Evolutionary conservation across 2,329 filamentous ascomycete genomes (phyloP), one percentile per base, ranked within the genome.

Genomic region (Pseudogymnoascus sp.): DNA sequence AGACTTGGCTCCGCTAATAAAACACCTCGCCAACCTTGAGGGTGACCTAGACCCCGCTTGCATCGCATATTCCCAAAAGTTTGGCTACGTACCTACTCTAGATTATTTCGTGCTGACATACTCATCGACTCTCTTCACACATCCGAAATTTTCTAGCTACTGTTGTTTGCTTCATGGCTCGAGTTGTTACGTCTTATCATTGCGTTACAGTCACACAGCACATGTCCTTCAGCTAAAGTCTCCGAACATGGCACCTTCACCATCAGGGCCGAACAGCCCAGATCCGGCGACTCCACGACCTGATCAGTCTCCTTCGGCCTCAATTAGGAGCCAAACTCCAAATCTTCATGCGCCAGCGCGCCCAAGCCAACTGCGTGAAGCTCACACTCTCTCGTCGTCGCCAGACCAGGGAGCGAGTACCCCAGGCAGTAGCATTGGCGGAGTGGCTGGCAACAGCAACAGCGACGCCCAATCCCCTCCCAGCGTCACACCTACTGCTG

Each of bases 361-460:
- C 13, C 71, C 71, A 24, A 71, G 69, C 61, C 65, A 67, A 59
- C 62, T 73, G 59, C 69, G 71, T 14, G 71, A 70, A 68, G 66
- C 68, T 11, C 69, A 72, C 16, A 70, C 70, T 1, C 10, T 71
- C 16, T 62, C 69, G 6, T 40, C 53, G 16, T 71, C 70, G 13
- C 69, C 69, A 53, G 70, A 71, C 42, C 42, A 62, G 11, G 61
- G 24, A 38, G 33, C 7, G 44, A 65, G 11, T 21, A 37, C 50
- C 42, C 53, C 61, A 5, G n/a, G 19, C n/a, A 37, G 38, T 50
- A 35, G n/a, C 13, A 8, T 10, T 16, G 50, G 50, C 50, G 42
- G 38, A 14, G 64, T 40, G 19, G 63, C 61, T 7, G 68, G 68
- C 50, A 70, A 69, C 44, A 65, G 67, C 42, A 65, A 16, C 69